Percentiles rank a stretch among this genome's conserved stretches.
These are phyloP conservation scores for Phytophthora cryptogea DNA, from an alignment of 352 stramenopile species.

Conservation along the genomic window DNA sequence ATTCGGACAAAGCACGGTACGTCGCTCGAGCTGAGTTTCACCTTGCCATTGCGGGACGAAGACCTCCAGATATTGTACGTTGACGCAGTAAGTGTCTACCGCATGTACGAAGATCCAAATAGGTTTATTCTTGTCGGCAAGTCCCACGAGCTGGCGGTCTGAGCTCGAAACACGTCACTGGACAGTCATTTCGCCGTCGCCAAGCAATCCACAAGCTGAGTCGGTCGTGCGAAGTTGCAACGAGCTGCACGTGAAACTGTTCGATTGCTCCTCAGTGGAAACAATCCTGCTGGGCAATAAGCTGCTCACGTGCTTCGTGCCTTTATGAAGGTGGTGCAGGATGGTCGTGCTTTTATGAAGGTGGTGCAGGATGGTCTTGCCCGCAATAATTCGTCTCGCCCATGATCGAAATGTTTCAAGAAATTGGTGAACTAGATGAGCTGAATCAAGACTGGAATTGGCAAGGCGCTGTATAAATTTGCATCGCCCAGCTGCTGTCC, in stretches of 20 bases:
- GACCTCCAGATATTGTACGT: conserved; percentile 2
- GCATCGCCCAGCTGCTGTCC: too few species aligned
- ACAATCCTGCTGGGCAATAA: background rate
- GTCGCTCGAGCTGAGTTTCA: conserved; percentile 19
- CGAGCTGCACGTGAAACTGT: conserved; percentile 5
- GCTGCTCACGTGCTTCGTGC: conserved; percentile 8
- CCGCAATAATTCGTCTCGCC: background rate
- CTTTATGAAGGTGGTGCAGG: conserved; percentile 14
- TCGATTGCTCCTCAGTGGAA: conserved; percentile 7
- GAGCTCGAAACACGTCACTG: conserved; percentile 20
- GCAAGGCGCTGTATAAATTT: too few species aligned
- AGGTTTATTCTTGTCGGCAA: conserved; percentile 18
- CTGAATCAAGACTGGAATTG: too few species aligned
- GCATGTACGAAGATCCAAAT: conserved; percentile 15
- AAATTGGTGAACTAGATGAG: too few species aligned
- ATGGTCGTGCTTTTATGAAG: conserved; percentile 1
- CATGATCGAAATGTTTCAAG: too few species aligned
- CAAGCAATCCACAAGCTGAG: background rate
- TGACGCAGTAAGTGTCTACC: conserved; percentile 17
- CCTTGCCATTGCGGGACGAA: conserved; percentile 11
- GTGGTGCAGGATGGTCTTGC: too few species aligned
- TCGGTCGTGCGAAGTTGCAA: conserved; percentile 18
- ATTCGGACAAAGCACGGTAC: conserved; percentile 5
- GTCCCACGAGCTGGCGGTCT: conserved; percentile 2
- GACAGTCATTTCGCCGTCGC: conserved; percentile 11